A percentile compares a stretch with the other conserved stretches of the same genome.
phyloP scores from a whole-genome alignment of 371 early-diverging fungal genomes.

The Umbelopsis sp. region DNA sequence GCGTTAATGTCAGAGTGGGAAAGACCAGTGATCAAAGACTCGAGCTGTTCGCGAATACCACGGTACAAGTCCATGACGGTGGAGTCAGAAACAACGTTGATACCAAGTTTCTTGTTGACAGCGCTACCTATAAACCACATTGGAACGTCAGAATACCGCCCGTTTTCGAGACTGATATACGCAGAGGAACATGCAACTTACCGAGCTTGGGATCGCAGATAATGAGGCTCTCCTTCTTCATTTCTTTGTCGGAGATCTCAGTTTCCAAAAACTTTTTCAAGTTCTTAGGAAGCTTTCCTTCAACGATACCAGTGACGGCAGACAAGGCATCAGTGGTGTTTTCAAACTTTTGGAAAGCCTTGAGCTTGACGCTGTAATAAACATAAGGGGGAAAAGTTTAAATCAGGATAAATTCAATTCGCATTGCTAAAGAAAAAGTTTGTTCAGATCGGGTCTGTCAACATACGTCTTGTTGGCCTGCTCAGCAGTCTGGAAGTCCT shows the following conservation, averaged over 20 bases:
- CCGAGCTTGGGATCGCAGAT: constrained; percentile 96
- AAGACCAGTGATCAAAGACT: constrained; percentile 70
- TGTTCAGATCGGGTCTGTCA: constrained; percentile 12
- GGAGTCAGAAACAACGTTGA: constrained; percentile 87
- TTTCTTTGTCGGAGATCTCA: constrained; percentile 81
- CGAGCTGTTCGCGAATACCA: constrained; percentile 89
- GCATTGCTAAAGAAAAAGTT: constrained; percentile 2
- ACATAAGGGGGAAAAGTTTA: neutral
- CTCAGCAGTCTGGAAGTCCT: constrained; percentile 79
- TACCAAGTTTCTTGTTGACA: constrained; percentile 91
- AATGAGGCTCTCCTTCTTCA: constrained; percentile 88
- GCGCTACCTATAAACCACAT: constrained; percentile 57
- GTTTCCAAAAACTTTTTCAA: constrained; percentile 89
- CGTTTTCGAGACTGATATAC: neutral
- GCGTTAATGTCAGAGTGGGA: constrained; percentile 80
- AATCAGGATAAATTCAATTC: too few species aligned
- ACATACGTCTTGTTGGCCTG: constrained; percentile 78
- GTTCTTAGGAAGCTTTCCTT: constrained; percentile 92
- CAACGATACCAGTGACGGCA: constrained; percentile 93
- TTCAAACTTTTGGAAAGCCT: constrained; percentile 95
- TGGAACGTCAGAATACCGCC: neutral
- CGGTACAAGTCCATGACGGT: constrained; percentile 90
- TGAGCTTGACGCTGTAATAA: constrained; percentile 78
- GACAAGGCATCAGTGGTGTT: constrained; percentile 96
- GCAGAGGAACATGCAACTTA: constrained; percentile 29